Evolutionary conservation across 2,329 filamentous ascomycete species (phyloP).

Genomic region (Aspergillus caelatus): DNA sequence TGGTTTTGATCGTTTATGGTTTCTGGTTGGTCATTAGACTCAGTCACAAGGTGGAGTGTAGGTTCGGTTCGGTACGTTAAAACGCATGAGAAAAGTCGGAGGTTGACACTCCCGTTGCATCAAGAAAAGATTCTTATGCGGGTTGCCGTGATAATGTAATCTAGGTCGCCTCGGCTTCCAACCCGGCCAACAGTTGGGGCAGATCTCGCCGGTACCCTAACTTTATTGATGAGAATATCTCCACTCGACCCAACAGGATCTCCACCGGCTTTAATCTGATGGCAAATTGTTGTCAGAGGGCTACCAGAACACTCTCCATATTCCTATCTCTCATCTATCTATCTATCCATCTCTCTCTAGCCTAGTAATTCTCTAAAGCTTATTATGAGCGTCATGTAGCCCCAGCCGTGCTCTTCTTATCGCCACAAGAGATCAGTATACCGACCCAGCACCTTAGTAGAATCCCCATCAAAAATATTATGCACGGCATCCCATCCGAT

Average conservation of each 20-base stretch:
- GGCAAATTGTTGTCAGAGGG: background rate
- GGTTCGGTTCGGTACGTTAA: background rate
- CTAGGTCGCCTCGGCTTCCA: conserved; percentile 1
- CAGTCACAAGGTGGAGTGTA: background rate
- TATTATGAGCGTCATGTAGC: background rate
- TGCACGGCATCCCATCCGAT: conserved; percentile 12
- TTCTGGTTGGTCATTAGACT: background rate
- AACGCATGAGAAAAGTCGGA: background rate
- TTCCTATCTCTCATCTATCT: background rate
- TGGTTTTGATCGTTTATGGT: background rate
- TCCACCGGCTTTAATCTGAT: background rate
- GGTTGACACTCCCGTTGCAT: background rate
- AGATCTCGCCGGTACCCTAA: background rate
- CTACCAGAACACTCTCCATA: background rate
- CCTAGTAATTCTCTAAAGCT: background rate
- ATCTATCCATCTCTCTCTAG: background rate
- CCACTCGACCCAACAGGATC: background rate
- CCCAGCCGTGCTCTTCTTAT: background rate
- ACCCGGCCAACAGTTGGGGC: background rate
- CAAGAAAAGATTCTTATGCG: background rate
- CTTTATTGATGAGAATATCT: background rate
- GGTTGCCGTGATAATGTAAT: conserved; percentile 2
- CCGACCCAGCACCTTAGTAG: conserved; percentile 5
- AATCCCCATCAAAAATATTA: conserved; percentile 9
- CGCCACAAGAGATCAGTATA: conserved; percentile 7